phyloP scores from a whole-genome alignment of 768 basidiomycete species.

The Boletus insuetus region DNA sequence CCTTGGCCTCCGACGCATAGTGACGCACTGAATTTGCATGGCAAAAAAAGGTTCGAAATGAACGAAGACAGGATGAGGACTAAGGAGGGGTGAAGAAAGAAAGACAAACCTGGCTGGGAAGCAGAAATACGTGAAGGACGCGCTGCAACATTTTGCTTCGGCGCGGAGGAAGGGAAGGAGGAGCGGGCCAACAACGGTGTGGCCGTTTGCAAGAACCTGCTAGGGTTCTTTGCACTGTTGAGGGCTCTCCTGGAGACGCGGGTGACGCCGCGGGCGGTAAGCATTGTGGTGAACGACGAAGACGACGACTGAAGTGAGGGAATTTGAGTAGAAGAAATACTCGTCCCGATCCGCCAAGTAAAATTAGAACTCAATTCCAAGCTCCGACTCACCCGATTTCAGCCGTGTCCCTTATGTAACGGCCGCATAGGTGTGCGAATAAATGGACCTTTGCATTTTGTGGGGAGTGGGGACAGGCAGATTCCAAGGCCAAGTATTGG shows the following conservation, averaged over 20 bases:
- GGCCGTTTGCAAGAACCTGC: conserved; percentile 79
- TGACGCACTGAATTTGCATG: conserved; percentile 54
- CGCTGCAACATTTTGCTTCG: conserved; percentile 45
- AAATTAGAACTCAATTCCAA: conserved; percentile 26
- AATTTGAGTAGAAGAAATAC: conserved; percentile 33
- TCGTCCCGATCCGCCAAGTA: conserved; percentile 14
- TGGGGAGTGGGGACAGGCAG: no score
- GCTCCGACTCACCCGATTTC: conserved; percentile 31
- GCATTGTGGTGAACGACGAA: conserved; percentile 56
- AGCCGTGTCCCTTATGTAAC: conserved; percentile 28
- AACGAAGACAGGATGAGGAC: conserved; percentile 1
- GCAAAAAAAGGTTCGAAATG: not conserved
- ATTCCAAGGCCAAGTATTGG: no score
- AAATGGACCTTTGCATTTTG: no score
- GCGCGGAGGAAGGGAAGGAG: conserved; percentile 42
- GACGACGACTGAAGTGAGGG: conserved; percentile 20
- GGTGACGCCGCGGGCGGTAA: conserved; percentile 83
- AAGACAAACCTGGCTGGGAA: conserved; percentile 51
- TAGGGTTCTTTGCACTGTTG: conserved; percentile 70
- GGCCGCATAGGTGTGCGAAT: no score
- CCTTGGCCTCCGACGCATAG: conserved; percentile 89
- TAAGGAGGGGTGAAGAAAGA: not conserved
- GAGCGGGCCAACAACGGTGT: conserved; percentile 54
- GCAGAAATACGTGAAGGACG: conserved; percentile 50
- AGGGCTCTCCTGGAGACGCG: conserved; percentile 85